These are phyloP conservation scores for Podila minutissima DNA, from an alignment of 192 early-diverging fungal genomes.

Conservation along the genomic window DNA sequence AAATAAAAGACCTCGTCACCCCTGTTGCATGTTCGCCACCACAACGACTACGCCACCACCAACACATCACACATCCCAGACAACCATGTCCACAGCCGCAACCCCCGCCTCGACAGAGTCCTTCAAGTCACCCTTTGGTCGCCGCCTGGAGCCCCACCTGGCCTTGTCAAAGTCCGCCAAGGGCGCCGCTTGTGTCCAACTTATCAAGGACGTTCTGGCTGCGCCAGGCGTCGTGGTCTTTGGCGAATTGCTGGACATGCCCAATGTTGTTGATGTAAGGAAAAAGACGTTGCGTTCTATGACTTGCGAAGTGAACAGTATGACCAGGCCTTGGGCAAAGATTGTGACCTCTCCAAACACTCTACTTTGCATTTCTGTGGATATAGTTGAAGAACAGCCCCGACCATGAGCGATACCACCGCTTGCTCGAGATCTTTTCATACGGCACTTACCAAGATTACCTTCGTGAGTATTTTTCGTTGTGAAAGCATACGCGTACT, in stretches of 20 bases:
- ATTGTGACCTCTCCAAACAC: not conserved
- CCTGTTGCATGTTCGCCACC: too few species aligned
- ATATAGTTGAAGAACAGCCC: conserved; percentile 55
- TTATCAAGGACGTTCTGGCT: conserved; percentile 75
- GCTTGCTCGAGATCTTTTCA: conserved; percentile 80
- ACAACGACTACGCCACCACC: too few species aligned
- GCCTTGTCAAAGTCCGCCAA: conserved; percentile 80
- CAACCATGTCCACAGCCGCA: not conserved
- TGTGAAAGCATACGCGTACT: not conserved
- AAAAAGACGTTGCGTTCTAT: not conserved
- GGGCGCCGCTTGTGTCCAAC: conserved; percentile 74
- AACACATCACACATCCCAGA: too few species aligned
- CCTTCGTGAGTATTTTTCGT: conserved; percentile 56
- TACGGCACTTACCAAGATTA: conserved; percentile 86
- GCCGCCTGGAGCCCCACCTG: conserved; percentile 74
- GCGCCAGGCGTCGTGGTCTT: conserved; percentile 84
- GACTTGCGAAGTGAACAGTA: not conserved
- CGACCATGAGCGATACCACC: conserved; percentile 60
- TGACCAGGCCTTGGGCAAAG: not conserved
- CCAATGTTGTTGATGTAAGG: conserved; percentile 75
- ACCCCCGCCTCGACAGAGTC: conserved; percentile 16
- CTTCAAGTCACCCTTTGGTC: conserved; percentile 50
- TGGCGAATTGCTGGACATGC: conserved; percentile 75
- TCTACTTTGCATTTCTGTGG: not conserved
- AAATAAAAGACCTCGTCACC: too few species aligned